Conservation (phyloP, 2,329 filamentous ascomycete genomes). For the Stagonosporopsis rhizophila region DNA sequence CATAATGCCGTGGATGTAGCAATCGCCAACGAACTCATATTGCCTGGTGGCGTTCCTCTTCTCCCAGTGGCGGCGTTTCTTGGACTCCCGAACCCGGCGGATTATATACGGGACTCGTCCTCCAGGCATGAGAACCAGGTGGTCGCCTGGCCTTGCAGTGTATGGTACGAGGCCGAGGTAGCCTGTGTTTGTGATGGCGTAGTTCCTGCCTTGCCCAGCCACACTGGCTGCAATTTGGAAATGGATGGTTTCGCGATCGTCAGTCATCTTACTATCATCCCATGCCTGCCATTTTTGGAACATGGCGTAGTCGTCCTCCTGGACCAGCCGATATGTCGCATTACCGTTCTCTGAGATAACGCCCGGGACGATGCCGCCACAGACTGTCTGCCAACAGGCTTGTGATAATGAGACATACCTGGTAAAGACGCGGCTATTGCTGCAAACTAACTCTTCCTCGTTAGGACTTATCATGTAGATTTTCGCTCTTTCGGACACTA, state of each 20-base stretch:
- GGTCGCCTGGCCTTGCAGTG: background rate
- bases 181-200: background rate
- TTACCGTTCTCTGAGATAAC: background rate
- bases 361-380: background rate
- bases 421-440: background rate
- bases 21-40: background rate
- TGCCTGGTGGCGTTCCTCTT: background rate
- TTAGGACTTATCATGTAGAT: no score
- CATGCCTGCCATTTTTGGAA: no score
- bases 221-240: no score
- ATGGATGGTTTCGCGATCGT: no score
- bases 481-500: background rate
- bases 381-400: background rate
- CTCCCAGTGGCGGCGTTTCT: background rate
- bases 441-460: no score
- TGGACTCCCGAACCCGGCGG: background rate
- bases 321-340: no score
- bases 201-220: background rate
- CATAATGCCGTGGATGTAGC: background rate
- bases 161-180: background rate
- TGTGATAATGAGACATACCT: background rate
- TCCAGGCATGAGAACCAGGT: background rate
- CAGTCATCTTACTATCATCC: no score
- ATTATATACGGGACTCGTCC: background rate
- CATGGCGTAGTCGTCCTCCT: no score